Evolutionary conservation across 1,284 basidiomycete genomes (phyloP), one percentile per base, ranked within the genome.

Genomic region (Trichosporon inkin): DNA sequence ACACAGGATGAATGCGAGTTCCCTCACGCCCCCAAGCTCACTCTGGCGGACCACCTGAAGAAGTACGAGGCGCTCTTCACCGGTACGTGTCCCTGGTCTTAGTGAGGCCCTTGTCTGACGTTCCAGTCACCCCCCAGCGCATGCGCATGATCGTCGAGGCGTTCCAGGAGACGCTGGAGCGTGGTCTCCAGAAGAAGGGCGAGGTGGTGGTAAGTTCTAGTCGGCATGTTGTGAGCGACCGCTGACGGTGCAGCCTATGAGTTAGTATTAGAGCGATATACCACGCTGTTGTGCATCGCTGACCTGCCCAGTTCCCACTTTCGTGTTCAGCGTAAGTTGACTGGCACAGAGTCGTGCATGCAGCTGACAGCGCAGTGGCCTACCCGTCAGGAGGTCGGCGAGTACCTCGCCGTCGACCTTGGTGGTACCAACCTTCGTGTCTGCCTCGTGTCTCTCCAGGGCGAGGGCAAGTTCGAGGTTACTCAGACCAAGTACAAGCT

Each of bases 111-210:
- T 39, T 8, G 8, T 32, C 53, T 61, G 58, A 64, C 57, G 41
- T 55, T 39, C 87, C 87, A 62, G 80, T 97, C 63, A 93, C 91
- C 1, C 90, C 93, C 14, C 92, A 93, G 78, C 81, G 92, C 66
- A 95, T 96, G 92, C 85, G 92, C 60, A 95, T 93, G 86, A 98
- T 99, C 75, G 92, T 94, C 28, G 89, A 96, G 71, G 88, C 92
- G 1, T 96, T 99, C 81, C 88, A 93, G 75, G 92, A 95, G 60
- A 87, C 90, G 0, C 84, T 99, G 22, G 92, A 96, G 71, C 79
- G 85, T 19, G 95, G 95, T 19, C 81, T 99, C 56, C 81, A 89
- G 68, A 89, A 95, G 79, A 81, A 83, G 35, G 85, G 85, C 16
- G 90, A 98, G 81, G 82, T 90, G 55, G 94, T 99, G 74, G 92